Evolutionary conservation across 768 basidiomycete genomes (phyloP).

Genomic region (Leccinum imitatum): DNA sequence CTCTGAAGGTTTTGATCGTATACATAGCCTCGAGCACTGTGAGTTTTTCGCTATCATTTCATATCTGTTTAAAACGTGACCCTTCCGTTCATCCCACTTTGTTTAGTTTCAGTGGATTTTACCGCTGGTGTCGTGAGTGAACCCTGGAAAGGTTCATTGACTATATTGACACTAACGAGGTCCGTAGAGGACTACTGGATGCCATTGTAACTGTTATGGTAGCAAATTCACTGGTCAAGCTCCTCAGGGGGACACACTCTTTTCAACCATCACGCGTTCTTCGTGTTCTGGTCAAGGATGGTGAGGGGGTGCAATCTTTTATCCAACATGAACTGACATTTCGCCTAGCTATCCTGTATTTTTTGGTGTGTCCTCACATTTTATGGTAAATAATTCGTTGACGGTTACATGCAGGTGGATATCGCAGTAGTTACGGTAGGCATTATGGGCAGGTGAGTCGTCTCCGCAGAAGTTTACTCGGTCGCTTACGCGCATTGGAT

Average conservation of each 20-base stretch:
- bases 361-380: neutral
- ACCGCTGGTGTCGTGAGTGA: neutral
- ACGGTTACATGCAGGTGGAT: neutral
- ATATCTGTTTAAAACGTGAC: neutral
- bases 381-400: neutral
- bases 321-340: neutral
- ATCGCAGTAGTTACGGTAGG: neutral
- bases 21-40: neutral
- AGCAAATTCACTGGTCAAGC: neutral
- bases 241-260: neutral
- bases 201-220: neutral
- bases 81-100: neutral
- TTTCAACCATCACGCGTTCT: conserved; percentile 3
- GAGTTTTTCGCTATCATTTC: neutral
- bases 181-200: conserved; percentile 3
- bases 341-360: neutral
- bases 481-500: neutral
- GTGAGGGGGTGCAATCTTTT: conserved; percentile 7
- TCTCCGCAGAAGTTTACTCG: neutral
- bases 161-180: neutral
- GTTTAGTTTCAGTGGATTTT: neutral
- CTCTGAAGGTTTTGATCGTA: neutral
- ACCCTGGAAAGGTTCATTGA: neutral
- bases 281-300: conserved; percentile 5
- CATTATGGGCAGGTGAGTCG: conserved; percentile 7